A percentile compares a stretch with the other conserved stretches of the same genome.
phyloP scores from a whole-genome alignment of 1,284 basidiomycete species.

The Rhodotorula sp. region DNA sequence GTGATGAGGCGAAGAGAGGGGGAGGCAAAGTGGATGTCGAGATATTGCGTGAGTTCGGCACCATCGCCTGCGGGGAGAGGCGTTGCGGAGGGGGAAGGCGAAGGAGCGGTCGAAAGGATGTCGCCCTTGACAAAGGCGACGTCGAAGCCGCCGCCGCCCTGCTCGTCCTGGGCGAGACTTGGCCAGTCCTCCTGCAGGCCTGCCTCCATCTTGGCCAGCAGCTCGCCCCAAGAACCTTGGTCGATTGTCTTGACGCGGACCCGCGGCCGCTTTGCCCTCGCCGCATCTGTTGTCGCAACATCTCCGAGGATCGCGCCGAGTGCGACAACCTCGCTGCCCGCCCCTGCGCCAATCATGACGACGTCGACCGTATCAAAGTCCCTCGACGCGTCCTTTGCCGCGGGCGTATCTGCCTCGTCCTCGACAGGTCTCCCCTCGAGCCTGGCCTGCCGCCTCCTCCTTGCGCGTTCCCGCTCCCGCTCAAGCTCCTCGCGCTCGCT shows the following conservation, averaged over 20 bases:
- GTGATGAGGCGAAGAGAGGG: constrained; percentile 27
- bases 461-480: constrained; percentile 3
- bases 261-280: constrained; percentile 1
- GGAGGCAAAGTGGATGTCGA: constrained; percentile 3
- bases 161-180: background rate
- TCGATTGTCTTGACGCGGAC: constrained; percentile 25
- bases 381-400: no score
- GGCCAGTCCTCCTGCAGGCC: constrained; percentile 21
- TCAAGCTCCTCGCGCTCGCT: constrained; percentile 5
- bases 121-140: constrained; percentile 27
- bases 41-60: background rate
- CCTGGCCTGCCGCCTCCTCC: background rate
- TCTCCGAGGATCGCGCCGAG: constrained; percentile 22
- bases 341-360: constrained; percentile 36
- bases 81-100: background rate
- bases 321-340: constrained; percentile 36
- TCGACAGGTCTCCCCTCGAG: constrained; percentile 3
- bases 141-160: background rate
- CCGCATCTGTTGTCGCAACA: background rate
- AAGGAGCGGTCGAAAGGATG: constrained; percentile 7
- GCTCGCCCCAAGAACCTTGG: constrained; percentile 21
- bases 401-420: background rate
- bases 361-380: constrained; percentile 1
- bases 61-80: background rate
- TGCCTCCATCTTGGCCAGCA: constrained; percentile 17